Base-by-base conservation (phyloP, 1,284 basidiomycete species). In the Cutaneotrichosporon cutaneum region DNA sequence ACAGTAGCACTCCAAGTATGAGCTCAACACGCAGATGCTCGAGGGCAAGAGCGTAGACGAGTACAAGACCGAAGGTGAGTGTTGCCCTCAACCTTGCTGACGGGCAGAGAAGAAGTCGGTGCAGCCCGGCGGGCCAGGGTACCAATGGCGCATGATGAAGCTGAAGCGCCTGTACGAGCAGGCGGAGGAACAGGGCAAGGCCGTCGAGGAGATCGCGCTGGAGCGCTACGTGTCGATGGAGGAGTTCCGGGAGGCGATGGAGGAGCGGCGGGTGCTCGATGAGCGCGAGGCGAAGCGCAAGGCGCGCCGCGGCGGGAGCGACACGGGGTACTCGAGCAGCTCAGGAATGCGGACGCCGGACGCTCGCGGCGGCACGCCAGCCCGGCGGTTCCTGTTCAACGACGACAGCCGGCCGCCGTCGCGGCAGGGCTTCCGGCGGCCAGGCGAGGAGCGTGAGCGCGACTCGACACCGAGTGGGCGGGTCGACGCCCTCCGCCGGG, bases 121-220 rank as follows among this genome's bases (percentile, higher is more conserved):
- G 54, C 86, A 83, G 1, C 90, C 91, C 0, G 94, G 94, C 2
- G 92, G 91, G 0, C 90, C 94, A 2, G 95, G 95, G 11, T 92
- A 91, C 18, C 88, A 88, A 73, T 99, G 95, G 95, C 87, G 95
- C 24, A 97, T 98, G 94, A 94, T 92, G 88, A 94, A 94, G 75
- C 85, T 99, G 1, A 86, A 88, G 39, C 84, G 91, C 14, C 88
- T 93, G 1, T 93, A 90, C 74, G 94, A 98, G 76, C 85, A 90
- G 4, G 92, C 90, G 0, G 88, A 93, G 65, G 92, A 95, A 72
- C 92, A 94, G 69, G 85, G 85, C 3, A 81, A 85, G 22, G 71
- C 87, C 0, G 77, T 95, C 2, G 89, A 93, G 72, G 87, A 94
- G 58, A 86, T 98, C 24, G 95, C 90, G 0, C 69, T 92, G 27